Evolutionary conservation across 805 yeast species (phyloP).

Genomic region (Pichia nakasei): DNA sequence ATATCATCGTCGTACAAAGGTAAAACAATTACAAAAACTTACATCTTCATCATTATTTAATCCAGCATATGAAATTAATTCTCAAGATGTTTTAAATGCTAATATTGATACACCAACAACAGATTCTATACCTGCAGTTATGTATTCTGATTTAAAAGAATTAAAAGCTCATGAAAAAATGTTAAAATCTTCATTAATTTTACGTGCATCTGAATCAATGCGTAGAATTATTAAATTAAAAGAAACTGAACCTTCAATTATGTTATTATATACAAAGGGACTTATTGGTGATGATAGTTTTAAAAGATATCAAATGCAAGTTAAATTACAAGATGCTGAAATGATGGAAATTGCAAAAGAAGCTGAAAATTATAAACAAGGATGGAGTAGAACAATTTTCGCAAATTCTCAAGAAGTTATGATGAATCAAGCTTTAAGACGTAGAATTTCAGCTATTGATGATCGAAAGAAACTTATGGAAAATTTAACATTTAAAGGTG

Average conservation of each 20-base stretch:
- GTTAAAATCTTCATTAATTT: constrained; percentile 38
- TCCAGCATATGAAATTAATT: constrained; percentile 4
- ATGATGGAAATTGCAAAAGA: constrained; percentile 66
- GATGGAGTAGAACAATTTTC: constrained; percentile 61
- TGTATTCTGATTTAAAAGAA: constrained; percentile 22
- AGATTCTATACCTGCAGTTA: constrained; percentile 12
- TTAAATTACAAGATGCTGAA: constrained; percentile 73
- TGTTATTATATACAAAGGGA: constrained; percentile 73
- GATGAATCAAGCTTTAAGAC: constrained; percentile 82
- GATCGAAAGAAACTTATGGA: constrained; percentile 30
- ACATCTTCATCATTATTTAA: constrained; percentile 9
- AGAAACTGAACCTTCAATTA: constrained; percentile 65
- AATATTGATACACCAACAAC: constrained; percentile 7
- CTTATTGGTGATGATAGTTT: constrained; percentile 84
- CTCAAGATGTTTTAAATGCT: background rate
- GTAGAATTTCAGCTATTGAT: constrained; percentile 50
- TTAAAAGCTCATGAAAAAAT: constrained; percentile 61
- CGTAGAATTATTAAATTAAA: constrained; percentile 75
- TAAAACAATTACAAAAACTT: constrained; percentile 6
- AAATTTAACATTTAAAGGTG: constrained; percentile 25
- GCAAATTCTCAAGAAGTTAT: constrained; percentile 82
- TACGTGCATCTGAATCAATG: constrained; percentile 75
- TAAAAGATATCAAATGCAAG: constrained; percentile 70
- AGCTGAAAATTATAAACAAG: constrained; percentile 63
- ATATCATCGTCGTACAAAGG: constrained; percentile 38